Conservation (phyloP, 257 asterid species). For the Verbascum thapsus region DNA sequence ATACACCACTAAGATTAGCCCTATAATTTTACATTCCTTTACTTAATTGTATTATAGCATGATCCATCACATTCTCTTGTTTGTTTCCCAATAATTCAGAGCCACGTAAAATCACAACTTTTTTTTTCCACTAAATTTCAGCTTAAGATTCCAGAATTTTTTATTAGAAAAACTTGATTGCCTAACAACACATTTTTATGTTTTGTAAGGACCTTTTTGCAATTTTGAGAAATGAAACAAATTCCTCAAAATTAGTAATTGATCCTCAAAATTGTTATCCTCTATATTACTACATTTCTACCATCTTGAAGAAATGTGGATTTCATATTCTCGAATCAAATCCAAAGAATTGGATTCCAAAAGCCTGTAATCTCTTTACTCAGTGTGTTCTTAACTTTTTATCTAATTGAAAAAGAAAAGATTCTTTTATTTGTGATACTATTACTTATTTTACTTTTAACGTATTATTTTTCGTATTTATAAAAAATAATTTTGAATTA, state of each 20-base stretch:
- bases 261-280: too few relatives aligned
- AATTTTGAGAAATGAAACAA: too few relatives aligned
- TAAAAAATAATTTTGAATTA: too few relatives aligned
- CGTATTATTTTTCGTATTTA: too few relatives aligned
- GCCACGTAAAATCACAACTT: conserved; percentile 44
- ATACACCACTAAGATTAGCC: too few relatives aligned
- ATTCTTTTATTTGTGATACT: conserved; percentile 25
- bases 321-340: not conserved
- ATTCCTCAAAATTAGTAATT: too few relatives aligned
- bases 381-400: conserved; percentile 7
- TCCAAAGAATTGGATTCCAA: conserved; percentile 21
- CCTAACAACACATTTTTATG: too few relatives aligned
- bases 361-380: not conserved
- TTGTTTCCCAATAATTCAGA: not conserved
- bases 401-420: conserved; percentile 16
- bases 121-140: conserved; percentile 15
- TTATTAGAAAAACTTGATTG: too few relatives aligned
- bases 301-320: conserved; percentile 13
- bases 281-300: not conserved
- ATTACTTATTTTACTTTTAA: too few relatives aligned
- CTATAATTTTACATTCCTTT: too few relatives aligned
- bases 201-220: too few relatives aligned
- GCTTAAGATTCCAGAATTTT: not conserved
- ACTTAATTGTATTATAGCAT: too few relatives aligned
- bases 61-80: not conserved